phyloP scores from a whole-genome alignment of 225 moss, liverwort and hornwort species.

The Pseudisothecium myosuroides region DNA sequence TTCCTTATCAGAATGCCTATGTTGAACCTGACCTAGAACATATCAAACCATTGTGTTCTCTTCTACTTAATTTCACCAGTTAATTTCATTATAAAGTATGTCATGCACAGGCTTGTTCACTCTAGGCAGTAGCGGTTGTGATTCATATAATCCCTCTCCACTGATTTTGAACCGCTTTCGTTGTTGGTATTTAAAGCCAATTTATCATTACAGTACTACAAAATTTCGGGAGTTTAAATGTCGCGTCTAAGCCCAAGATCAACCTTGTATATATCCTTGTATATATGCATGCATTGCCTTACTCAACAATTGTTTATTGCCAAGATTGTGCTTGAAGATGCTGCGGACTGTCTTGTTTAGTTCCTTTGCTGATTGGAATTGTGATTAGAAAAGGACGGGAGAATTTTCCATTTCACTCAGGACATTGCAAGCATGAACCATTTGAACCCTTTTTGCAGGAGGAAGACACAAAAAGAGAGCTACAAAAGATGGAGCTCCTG shows the following conservation, averaged over 20 bases:
- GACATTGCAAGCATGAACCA: background rate
- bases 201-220: background rate
- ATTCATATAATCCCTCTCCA: background rate
- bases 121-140: background rate
- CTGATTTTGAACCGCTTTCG: background rate
- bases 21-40: background rate
- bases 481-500: conserved; percentile 64
- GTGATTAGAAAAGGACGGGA: background rate
- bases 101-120: background rate
- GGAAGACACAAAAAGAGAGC: conserved; percentile 45
- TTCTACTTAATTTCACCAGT: background rate
- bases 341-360: background rate
- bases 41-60: background rate
- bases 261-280: background rate
- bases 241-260: background rate
- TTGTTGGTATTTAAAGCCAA: background rate
- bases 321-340: background rate
- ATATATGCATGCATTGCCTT: background rate
- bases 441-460: conserved; percentile 43
- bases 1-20: background rate
- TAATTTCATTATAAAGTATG: background rate
- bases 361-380: background rate
- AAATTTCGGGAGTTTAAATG: background rate
- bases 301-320: background rate
- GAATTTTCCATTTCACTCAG: background rate